Conservation (phyloP, 2,329 filamentous ascomycete genomes). For the Rugonectria rugulosa region DNA sequence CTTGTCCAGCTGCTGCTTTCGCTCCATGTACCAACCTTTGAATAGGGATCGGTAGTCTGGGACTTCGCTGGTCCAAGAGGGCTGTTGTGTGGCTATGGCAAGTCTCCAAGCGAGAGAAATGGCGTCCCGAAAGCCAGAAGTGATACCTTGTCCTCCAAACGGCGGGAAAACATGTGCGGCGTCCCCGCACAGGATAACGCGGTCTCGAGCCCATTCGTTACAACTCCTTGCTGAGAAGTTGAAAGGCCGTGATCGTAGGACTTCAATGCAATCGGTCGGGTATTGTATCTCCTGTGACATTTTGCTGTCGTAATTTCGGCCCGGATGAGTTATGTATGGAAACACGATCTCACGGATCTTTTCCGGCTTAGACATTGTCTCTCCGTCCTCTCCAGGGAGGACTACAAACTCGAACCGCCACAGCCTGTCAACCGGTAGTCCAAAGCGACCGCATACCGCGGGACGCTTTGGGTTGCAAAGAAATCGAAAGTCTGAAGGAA, state of each 20-base stretch:
- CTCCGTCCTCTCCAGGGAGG: conserved; percentile 7
- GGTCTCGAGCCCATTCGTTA: conserved; percentile 1
- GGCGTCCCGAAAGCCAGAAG: conserved; percentile 45
- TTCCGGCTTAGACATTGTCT: conserved; percentile 32
- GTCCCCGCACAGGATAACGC: conserved; percentile 1
- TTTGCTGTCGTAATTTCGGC: conserved; percentile 10
- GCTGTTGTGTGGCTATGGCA: not conserved
- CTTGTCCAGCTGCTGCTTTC: conserved; percentile 30
- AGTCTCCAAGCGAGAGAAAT: conserved; percentile 46
- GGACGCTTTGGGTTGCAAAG: conserved; percentile 51
- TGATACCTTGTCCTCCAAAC: conserved; percentile 47
- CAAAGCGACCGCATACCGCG: conserved; percentile 55
- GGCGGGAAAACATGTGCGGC: conserved; percentile 4
- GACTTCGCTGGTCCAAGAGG: not conserved
- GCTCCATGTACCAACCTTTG: conserved; percentile 24
- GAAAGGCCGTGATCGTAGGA: conserved; percentile 2
- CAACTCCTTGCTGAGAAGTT: not conserved
- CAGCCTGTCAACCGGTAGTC: conserved; percentile 47
- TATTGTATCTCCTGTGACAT: not conserved
- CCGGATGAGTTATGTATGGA: conserved; percentile 38
- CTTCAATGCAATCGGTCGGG: not conserved
- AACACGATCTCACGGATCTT: conserved; percentile 27
- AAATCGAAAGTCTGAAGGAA: conserved; percentile 54
- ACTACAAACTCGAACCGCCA: conserved; percentile 51
- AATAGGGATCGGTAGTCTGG: conserved; percentile 8